A percentile compares a stretch with the other conserved stretches of the same genome.
Evolutionary conservation across 2,329 filamentous ascomycete species (phyloP).

Genomic region (Calycina herbarum): DNA sequence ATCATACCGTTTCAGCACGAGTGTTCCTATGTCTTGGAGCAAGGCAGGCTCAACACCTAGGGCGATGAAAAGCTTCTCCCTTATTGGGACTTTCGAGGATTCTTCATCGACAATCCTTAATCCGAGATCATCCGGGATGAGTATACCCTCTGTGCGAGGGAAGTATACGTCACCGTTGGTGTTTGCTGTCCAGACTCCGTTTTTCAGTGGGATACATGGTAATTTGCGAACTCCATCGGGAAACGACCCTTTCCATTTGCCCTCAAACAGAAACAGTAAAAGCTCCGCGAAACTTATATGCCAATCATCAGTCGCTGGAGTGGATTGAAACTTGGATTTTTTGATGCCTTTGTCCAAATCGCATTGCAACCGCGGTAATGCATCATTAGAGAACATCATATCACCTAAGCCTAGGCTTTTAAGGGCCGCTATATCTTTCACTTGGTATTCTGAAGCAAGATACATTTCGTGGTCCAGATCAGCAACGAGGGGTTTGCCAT

Average conservation of each 20-base stretch:
- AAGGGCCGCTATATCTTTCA: too few relatives aligned
- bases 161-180: slow-evolving; percentile 18
- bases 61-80: not conserved
- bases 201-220: slow-evolving; percentile 17
- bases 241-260: too few relatives aligned
- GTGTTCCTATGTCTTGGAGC: slow-evolving; percentile 2
- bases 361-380: not conserved
- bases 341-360: slow-evolving; percentile 2
- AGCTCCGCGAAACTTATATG: too few relatives aligned
- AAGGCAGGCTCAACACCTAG: too few relatives aligned
- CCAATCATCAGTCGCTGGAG: slow-evolving; percentile 14
- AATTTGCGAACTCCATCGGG: slow-evolving; percentile 7
- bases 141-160: slow-evolving; percentile 16
- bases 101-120: slow-evolving; percentile 17
- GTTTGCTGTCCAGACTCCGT: slow-evolving; percentile 17
- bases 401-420: too few relatives aligned
- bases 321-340: slow-evolving; percentile 15
- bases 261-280: too few relatives aligned
- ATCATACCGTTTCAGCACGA: slow-evolving; percentile 1
- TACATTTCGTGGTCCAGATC: too few relatives aligned
- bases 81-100: slow-evolving; percentile 12
- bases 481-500: too few relatives aligned
- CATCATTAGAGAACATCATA: too few relatives aligned
- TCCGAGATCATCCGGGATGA: slow-evolving; percentile 23
- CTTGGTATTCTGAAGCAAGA: too few relatives aligned